Evolutionary conservation across 164 flowering plant species (phyloP).

Genomic region (Nelumbo lutea): DNA sequence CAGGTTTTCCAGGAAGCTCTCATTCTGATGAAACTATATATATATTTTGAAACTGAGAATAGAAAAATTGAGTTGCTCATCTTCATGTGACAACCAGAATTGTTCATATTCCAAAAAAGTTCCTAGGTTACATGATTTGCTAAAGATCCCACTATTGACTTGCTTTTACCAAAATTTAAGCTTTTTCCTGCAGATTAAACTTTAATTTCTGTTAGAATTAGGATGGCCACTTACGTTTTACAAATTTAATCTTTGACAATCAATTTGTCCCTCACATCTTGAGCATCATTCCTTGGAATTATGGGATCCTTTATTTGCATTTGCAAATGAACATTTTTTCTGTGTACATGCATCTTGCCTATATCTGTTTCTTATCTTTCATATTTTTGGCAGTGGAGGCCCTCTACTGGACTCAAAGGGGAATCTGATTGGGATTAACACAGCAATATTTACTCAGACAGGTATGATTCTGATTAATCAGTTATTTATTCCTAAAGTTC

Average conservation of each 20-base stretch:
- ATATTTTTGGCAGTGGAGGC: slow-evolving; percentile 65
- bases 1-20: slow-evolving; percentile 44
- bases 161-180: neutral
- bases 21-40: neutral
- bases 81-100: neutral
- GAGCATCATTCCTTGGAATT: neutral
- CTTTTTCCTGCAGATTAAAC: neutral
- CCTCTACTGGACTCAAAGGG: slow-evolving; percentile 91
- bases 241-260: neutral
- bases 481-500: neutral
- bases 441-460: slow-evolving; percentile 92
- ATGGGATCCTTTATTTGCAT: neutral
- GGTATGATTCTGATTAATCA: slow-evolving; percentile 31
- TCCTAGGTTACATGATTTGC: neutral
- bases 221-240: neutral
- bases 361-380: slow-evolving; percentile 6
- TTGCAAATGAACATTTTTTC: neutral
- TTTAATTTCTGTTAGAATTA: neutral
- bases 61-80: neutral
- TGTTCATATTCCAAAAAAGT: neutral
- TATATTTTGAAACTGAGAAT: neutral
- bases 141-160: neutral
- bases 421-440: slow-evolving; percentile 83
- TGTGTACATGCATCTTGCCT: neutral
- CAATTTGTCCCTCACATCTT: neutral